Base-by-base conservation (phyloP, 345 rosid species). In the Trapa incisa region DNA sequence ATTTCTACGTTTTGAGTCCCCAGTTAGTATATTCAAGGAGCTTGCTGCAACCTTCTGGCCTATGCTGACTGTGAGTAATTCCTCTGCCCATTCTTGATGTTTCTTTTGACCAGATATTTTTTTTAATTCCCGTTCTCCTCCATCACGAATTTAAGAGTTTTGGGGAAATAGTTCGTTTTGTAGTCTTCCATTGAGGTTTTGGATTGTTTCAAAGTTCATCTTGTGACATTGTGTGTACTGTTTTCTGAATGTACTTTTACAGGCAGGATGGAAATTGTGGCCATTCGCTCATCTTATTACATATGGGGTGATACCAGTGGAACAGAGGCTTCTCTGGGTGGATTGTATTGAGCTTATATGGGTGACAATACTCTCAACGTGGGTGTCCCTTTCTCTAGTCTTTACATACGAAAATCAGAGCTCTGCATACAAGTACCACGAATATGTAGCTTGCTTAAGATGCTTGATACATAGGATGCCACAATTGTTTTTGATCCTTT, bases 251-350 rank as follows among this genome's bases (percentile, higher is more conserved):
- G 45, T 68, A 6, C 48, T 42, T 22, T 2, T 73, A 72, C 85
- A 94, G 99, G 99, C 99, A 5, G 99, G 99, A 7, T 91, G 99
- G 99, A 94, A 94, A 74, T 91, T 94, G 54, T 94, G 99, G 99
- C 99, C 99, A 42, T 94, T 94, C 71, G 99, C 99, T 67, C 97
- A 94, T 85, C 86, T 93, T 72, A 71, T 91, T 67, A 94, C 99
- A 16, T 88, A 94, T 47, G 99, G 99, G 67, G 72, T 84, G 75
- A 58, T 94, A n/a, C 99, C 99, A 15, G 81, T 94, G 47, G 89
- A 94, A 64, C 97, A 94, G 83, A 77, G 99, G 62, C 97, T 94
- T 67, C 95, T 91, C 11, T 94, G 99, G 99, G 97, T 91, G 73
- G 99, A 94, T 73, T 87, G 92, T 12, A 83, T 94, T 3, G 99